Base-by-base conservation (phyloP, 805 yeast genomes). In the Nakazawaea pomicola region DNA sequence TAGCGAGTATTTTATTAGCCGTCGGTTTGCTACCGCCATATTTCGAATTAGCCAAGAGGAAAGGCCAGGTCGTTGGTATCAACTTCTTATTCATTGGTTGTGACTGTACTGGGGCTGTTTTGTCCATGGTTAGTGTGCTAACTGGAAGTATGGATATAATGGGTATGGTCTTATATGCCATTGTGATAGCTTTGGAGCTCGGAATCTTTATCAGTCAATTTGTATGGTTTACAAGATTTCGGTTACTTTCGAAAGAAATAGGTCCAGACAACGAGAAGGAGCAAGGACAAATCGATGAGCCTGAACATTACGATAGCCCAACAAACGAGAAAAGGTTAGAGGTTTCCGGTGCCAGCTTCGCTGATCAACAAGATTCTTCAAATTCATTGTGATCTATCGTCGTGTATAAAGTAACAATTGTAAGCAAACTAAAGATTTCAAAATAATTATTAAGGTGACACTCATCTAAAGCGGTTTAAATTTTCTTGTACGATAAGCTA, bases 171-270 rank as follows among this genome's bases (percentile, higher is more conserved):
- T 67, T 90, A 28, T 90, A 90, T 56, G 68, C 77, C 9, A 68
- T 88, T 15, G 89, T 90, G 27, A 77, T 89, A 3, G 76, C 60
- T 1, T 55, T 89, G 57, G 97, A 90, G 54, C 40, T 81, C 2
- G 97, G 96, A 0, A 84, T 90, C 11, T 76, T 84, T 50, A 23
- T 64, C 0, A 76, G 87, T 37, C 96, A 88, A 42, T 49, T 71
- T 7, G 63, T 83, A 11, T 89, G 96, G 96, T 65, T 68, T 51
- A 46, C 74, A 34, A 56, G 80, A 49, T 64, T 70, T 49, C 60
- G 47, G 36, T 43, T 48, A 45, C 47, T 57, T 14, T 40, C 43
- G 21, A 39, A 41, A 18, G 40, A 24, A n/a, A 18, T 30, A 18
- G 43, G n/a, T n/a, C n/a, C n/a, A n/a, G n/a, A n/a, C n/a, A n/a